Evolutionary conservation across 2,329 filamentous ascomycete genomes (phyloP).

Genomic region (Alternaria brassicicola): DNA sequence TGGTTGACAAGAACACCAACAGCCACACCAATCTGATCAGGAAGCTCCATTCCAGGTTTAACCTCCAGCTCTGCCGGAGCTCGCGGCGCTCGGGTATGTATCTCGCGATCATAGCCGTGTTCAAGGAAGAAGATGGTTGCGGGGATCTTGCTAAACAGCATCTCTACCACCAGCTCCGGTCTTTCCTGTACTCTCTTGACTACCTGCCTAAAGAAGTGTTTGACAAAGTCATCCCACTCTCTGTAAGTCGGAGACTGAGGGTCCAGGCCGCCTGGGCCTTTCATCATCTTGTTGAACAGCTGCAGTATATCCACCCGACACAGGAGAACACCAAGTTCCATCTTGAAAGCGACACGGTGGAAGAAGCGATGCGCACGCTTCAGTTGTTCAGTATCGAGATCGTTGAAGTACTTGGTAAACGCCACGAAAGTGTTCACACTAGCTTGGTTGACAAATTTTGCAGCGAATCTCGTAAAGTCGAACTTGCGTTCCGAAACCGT

Average conservation of each 20-base stretch:
- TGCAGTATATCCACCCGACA: conserved; percentile 91
- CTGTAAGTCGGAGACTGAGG: conserved; percentile 69
- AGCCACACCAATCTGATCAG: conserved; percentile 76
- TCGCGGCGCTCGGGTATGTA: conserved; percentile 66
- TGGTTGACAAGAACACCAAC: conserved; percentile 81
- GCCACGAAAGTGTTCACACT: conserved; percentile 88
- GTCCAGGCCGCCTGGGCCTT: conserved; percentile 80
- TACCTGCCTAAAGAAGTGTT: conserved; percentile 81
- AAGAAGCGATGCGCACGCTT: conserved; percentile 95
- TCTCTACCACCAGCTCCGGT: conserved; percentile 84
- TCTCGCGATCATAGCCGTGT: conserved; percentile 85
- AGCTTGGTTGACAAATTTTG: conserved; percentile 80
- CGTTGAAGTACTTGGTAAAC: conserved; percentile 79
- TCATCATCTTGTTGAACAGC: conserved; percentile 88
- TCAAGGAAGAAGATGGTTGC: conserved; percentile 86
- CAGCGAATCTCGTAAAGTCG: conserved; percentile 83
- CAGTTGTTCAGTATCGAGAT: conserved; percentile 78
- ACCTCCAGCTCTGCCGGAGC: conserved; percentile 85
- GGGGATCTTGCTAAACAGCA: conserved; percentile 92
- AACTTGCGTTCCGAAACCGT: conserved; percentile 86
- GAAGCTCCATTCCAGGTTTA: conserved; percentile 68
- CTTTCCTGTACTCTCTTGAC: conserved; percentile 84
- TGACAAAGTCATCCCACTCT: conserved; percentile 90
- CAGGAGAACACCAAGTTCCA: conserved; percentile 85
- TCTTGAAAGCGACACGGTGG: conserved; percentile 92